These are phyloP conservation scores for Oryza meyeriana DNA, from an alignment of 176 grass and related monocot genomes.

Conservation along the genomic window DNA sequence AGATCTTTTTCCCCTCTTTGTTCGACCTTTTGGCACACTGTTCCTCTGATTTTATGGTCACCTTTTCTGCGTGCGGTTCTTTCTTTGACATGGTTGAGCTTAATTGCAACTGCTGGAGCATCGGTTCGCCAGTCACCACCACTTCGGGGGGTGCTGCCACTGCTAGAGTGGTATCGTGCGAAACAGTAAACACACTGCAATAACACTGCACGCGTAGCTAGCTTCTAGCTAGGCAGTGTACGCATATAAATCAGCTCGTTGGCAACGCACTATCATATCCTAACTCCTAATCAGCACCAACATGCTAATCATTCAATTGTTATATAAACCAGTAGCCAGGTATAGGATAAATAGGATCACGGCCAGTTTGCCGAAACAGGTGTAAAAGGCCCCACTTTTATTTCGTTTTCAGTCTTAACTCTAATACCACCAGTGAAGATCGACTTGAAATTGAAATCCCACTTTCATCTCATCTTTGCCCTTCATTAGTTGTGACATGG, in stretches of 20 bases:
- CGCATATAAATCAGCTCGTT: neutral
- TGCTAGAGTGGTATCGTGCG: neutral
- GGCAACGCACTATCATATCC: neutral
- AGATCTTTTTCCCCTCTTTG: neutral
- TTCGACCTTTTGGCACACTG: neutral
- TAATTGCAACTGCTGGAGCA: conserved; percentile 1
- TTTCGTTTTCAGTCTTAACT: neutral
- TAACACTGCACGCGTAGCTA: neutral
- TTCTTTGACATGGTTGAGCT: conserved; percentile 4
- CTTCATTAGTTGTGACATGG: neutral
- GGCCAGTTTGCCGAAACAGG: neutral
- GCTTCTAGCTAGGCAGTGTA: neutral
- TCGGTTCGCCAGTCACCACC: neutral
- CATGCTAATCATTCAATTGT: neutral
- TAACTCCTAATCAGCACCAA: neutral
- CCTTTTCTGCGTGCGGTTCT: neutral
- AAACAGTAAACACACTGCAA: neutral
- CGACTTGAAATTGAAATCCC: conserved; percentile 2
- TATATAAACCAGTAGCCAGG: neutral
- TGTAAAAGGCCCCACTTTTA: neutral
- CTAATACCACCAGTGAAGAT: neutral
- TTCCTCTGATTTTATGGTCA: conserved; percentile 43
- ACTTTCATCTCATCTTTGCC: neutral
- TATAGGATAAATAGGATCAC: neutral
- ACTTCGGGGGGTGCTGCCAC: neutral